phyloP scores from a whole-genome alignment of 257 asterid genomes.

The Misopates orontium region DNA sequence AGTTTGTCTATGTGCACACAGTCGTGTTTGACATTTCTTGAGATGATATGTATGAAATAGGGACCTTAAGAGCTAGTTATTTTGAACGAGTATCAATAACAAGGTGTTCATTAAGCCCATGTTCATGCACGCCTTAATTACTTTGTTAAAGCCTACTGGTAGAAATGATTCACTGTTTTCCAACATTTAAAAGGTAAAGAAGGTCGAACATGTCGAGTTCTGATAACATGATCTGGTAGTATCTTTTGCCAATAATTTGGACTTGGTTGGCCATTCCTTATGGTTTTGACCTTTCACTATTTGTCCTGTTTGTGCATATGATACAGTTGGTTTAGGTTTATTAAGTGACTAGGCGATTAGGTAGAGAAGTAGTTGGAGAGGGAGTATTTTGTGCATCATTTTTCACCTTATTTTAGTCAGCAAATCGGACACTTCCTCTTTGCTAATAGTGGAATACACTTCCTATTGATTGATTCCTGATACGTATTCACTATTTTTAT shows the following conservation, averaged over 20 bases:
- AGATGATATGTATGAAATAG: neutral
- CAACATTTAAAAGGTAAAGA: constrained; percentile 4
- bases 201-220: constrained; percentile 8
- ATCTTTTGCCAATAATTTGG: constrained; percentile 9
- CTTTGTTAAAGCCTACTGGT: constrained; percentile 1
- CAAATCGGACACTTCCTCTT: too few species aligned
- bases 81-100: neutral
- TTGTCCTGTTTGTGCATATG: constrained; percentile 8
- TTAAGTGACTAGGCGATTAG: constrained; percentile 14
- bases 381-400: too few species aligned
- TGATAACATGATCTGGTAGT: constrained; percentile 16
- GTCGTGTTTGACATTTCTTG: constrained; percentile 14
- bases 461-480: too few species aligned
- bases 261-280: neutral
- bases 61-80: constrained; percentile 15
- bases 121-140: constrained; percentile 9
- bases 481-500: too few species aligned
- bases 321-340: neutral
- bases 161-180: constrained; percentile 6
- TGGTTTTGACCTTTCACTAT: constrained; percentile 7
- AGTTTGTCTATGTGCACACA: neutral
- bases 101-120: neutral
- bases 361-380: neutral
- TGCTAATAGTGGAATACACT: too few species aligned
- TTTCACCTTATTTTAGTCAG: too few species aligned